Evolutionary conservation across 495 filamentous ascomycete genomes (phyloP).

Genomic region (Cercophora scortea): DNA sequence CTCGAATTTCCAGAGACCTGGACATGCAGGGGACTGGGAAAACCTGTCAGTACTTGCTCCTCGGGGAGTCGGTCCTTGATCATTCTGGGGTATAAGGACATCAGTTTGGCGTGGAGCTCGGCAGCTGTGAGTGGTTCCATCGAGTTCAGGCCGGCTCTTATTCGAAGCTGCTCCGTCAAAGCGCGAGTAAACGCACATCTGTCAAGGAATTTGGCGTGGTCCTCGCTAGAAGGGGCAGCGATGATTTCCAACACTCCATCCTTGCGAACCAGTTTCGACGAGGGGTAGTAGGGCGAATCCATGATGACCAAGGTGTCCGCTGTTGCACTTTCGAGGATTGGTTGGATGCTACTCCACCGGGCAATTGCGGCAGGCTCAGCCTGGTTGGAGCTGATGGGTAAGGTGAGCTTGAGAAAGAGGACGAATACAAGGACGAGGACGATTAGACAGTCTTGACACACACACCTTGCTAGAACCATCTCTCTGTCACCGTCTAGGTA

Average conservation of each 20-base stretch:
- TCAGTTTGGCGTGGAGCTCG: slow-evolving; percentile 38
- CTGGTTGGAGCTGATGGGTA: slow-evolving; percentile 29
- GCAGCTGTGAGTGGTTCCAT: slow-evolving; percentile 33
- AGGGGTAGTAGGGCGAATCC: slow-evolving; percentile 42
- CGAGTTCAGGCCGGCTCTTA: slow-evolving; percentile 28
- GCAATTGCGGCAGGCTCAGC: slow-evolving; percentile 30
- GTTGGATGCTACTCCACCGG: slow-evolving; percentile 40
- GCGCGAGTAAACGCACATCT: slow-evolving; percentile 37
- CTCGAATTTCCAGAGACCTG: slow-evolving; percentile 36
- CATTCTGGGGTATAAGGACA: slow-evolving; percentile 33
- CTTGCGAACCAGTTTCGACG: slow-evolving; percentile 30
- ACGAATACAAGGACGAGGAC: too few relatives aligned
- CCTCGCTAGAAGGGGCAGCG: slow-evolving; percentile 38
- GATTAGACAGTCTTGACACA: neutral
- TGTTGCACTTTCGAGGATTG: slow-evolving; percentile 34
- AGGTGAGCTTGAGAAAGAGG: slow-evolving; percentile 1
- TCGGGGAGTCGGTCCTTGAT: slow-evolving; percentile 35
- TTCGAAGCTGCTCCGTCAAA: slow-evolving; percentile 32
- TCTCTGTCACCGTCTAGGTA: slow-evolving; percentile 38
- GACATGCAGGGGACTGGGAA: slow-evolving; percentile 39
- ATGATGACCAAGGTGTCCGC: slow-evolving; percentile 43
- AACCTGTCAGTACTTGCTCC: slow-evolving; percentile 29
- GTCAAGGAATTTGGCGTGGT: slow-evolving; percentile 31
- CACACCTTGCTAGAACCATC: slow-evolving; percentile 40
- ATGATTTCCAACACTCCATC: slow-evolving; percentile 40